Conservation (phyloP, 2,329 filamentous ascomycete genomes). For the Hypomyces rosellus region DNA sequence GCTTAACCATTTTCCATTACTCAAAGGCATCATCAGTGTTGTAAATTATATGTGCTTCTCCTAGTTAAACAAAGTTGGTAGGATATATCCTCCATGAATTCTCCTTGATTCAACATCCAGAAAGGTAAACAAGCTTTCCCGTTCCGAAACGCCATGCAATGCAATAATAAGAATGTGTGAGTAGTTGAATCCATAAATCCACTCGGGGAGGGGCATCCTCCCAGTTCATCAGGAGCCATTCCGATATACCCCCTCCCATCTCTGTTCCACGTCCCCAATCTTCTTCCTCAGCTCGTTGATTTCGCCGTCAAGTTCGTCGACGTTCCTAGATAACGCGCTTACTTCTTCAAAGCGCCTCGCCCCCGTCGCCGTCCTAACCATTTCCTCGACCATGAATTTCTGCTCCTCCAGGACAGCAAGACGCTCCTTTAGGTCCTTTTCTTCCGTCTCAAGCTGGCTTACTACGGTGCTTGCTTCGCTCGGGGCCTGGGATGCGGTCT, state of each 20-base stretch:
- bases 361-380: conserved; percentile 72
- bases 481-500: conserved; percentile 37
- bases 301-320: conserved; percentile 75
- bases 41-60: no score
- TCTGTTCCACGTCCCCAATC: conserved; percentile 58
- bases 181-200: neutral
- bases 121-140: conserved; percentile 6
- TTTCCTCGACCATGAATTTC: conserved; percentile 78
- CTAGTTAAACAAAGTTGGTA: no score
- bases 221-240: conserved; percentile 17
- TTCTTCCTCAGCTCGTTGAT: conserved; percentile 62
- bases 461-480: conserved; percentile 50
- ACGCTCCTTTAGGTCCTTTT: conserved; percentile 72
- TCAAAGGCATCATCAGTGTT: no score
- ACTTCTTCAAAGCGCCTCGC: conserved; percentile 83
- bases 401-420: conserved; percentile 87
- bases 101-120: neutral
- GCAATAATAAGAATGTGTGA: conserved; percentile 13
- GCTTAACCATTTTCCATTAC: no score
- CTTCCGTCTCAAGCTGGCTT: conserved; percentile 67
- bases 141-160: conserved; percentile 30
- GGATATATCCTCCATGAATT: no score
- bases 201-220: conserved; percentile 6
- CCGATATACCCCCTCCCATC: conserved; percentile 48
- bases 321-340: conserved; percentile 67